phyloP scores from a whole-genome alignment of 2,329 filamentous ascomycete genomes.

The Lecanoromycetidae sp. region DNA sequence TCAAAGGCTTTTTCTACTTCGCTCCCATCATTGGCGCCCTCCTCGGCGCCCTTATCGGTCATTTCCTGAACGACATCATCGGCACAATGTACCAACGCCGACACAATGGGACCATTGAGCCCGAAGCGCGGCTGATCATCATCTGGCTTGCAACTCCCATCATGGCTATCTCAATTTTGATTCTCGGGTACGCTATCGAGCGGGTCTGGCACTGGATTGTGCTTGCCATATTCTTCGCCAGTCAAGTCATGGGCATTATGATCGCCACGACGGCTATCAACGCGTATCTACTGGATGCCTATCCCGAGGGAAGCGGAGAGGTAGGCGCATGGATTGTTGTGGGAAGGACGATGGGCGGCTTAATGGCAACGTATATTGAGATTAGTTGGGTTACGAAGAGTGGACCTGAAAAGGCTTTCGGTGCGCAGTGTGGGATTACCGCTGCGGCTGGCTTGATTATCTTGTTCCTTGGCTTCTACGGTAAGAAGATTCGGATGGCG shows the following conservation, averaged over 20 bases:
- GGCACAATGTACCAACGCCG: constrained; percentile 34
- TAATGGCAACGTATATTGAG: constrained; percentile 14
- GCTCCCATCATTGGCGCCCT: constrained; percentile 6
- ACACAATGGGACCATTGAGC: constrained; percentile 28
- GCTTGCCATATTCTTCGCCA: not conserved
- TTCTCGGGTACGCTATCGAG: constrained; percentile 10
- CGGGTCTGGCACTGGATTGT: constrained; percentile 9
- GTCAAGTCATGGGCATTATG: constrained; percentile 4
- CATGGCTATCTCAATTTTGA: not conserved
- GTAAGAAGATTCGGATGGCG: constrained; percentile 9
- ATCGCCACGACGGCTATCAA: constrained; percentile 6
- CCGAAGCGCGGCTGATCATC: constrained; percentile 19
- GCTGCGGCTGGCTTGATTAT: constrained; percentile 9
- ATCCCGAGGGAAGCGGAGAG: constrained; percentile 10
- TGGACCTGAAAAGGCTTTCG: constrained; percentile 10
- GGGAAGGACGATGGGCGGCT: constrained; percentile 12
- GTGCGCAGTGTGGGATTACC: constrained; percentile 13
- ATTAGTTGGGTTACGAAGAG: constrained; percentile 12
- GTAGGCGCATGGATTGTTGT: constrained; percentile 16
- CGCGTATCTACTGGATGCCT: constrained; percentile 8
- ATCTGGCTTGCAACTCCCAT: constrained; percentile 10
- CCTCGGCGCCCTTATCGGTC: constrained; percentile 10
- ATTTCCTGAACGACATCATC: constrained; percentile 14
- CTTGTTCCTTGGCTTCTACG: constrained; percentile 12
- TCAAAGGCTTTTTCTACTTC: constrained; percentile 15